Evolutionary conservation across 768 basidiomycete genomes (phyloP), one percentile per base, ranked within the genome.

Genomic region (Lyophyllum atratum): DNA sequence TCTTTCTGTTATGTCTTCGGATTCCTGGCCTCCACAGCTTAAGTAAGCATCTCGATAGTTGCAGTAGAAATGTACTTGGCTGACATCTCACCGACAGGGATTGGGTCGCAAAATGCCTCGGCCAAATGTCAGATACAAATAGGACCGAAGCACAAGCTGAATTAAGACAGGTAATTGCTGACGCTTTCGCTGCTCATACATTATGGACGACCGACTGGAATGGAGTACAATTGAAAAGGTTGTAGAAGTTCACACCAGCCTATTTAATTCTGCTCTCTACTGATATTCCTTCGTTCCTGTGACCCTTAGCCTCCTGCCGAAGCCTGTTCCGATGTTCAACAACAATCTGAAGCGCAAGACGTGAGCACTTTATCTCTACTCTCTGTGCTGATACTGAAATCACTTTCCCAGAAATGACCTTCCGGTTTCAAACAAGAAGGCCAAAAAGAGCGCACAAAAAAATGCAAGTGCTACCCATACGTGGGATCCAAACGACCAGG

Each of bases 131-230:
- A 17, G 90, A 95, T 61, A 73, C 81, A 50, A 98, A 96, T 75
- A 86, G 90, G 71, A 75, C 76, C 48, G 93, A 95, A 64, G 95
- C 95, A 21, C 93, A 95, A 68, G 82, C 89, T 58, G 97, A 99
- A 80, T 76, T 99, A 69, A 95, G 94, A 85, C 84, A 92, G 86
- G 90, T 94, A 83, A 97, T 99, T 73, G 89, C 91, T 84, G 85
- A 94, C 64, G 88, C 94, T 73, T 96, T 93, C 76, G 81, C 85
- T 59, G 81, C 85, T 68, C 87, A 91, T 70, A 83, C 89, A 1
- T 80, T 98, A 24, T 90, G 92, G 85, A 90, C 92, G n/a, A 96
- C 90, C 55, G 93, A 98, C 72, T 99, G 97, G 97, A 76, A 81
- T 10, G 87, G 83, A 29, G 83, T 95, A 31, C 90, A 96, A 73